Evolutionary conservation across 352 stramenopile species (phyloP).

Genomic region (Globisporangium abappressorium): DNA sequence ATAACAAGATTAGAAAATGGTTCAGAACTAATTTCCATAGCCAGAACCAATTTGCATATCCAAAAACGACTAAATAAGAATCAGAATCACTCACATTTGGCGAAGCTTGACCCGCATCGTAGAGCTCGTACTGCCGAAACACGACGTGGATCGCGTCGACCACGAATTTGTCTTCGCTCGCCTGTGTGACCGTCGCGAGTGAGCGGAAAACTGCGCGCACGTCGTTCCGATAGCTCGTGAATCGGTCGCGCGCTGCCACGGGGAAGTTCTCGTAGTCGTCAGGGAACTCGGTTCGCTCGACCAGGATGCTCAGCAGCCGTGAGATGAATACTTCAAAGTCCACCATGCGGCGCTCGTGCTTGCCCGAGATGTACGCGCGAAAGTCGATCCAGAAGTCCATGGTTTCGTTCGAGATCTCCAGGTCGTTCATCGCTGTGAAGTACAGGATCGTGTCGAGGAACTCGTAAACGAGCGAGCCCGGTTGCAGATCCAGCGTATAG

Average conservation of each 20-base stretch:
- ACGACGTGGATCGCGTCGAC: slow-evolving; percentile 71
- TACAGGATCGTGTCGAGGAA: slow-evolving; percentile 69
- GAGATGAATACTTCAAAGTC: slow-evolving; percentile 75
- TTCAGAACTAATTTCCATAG: neutral
- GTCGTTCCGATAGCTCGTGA: slow-evolving; percentile 66
- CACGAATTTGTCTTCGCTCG: slow-evolving; percentile 78
- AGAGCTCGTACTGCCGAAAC: slow-evolving; percentile 65
- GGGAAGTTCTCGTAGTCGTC: slow-evolving; percentile 49
- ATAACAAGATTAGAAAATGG: neutral
- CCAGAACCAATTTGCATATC: neutral
- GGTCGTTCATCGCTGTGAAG: slow-evolving; percentile 62
- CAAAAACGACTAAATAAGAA: neutral
- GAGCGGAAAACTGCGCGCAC: slow-evolving; percentile 73
- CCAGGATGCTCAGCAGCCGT: slow-evolving; percentile 59
- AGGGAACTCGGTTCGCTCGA: slow-evolving; percentile 70
- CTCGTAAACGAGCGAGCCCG: slow-evolving; percentile 67
- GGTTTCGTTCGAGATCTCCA: slow-evolving; percentile 72
- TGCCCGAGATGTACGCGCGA: slow-evolving; percentile 67
- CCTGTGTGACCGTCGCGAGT: slow-evolving; percentile 61
- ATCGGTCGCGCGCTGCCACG: slow-evolving; percentile 52
- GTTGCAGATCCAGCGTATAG: slow-evolving; percentile 54
- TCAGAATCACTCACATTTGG: slow-evolving; percentile 23
- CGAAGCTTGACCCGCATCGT: slow-evolving; percentile 30
- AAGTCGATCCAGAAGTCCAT: slow-evolving; percentile 87
- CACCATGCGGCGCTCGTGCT: slow-evolving; percentile 65